Base-by-base conservation (phyloP, 257 asterid genomes). In the Solanum bulbocastanum region DNA sequence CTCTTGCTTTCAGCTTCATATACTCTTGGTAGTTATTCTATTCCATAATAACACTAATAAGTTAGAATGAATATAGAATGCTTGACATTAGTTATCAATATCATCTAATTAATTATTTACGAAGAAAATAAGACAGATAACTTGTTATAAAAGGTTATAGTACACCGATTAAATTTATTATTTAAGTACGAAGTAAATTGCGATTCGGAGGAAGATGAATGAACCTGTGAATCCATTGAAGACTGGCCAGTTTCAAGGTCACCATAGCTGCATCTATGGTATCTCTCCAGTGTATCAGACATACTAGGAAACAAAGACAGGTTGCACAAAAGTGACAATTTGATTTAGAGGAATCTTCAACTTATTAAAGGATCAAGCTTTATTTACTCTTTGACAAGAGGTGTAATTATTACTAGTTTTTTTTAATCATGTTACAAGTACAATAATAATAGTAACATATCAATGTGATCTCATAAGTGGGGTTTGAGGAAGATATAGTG, bases 11-110 rank as follows among this genome's bases (percentile, higher is more conserved):
- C 23, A 97, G 98, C 93, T 94, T 97, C 92, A 96, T 71, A 88
- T 96, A 97, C 88, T 97, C 99, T 90, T 97, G 99, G 95, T 97
- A 98, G 89, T 98, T 97, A 66, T 98, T 96, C 84, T 79, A 60
- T 94, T 44, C 6, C 46, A 36, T 22, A 36, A 36, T 36, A 74
- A 36, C 27, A 71, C 78, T 20, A 56, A 18, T 56, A 6, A 56
- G 42, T 71, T 36, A 33, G 42, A 33, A 20, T 71, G 25, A 32
- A 71, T 10, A 32, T 32, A 32, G 76, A 22, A 6, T 30, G 13
- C 40, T 14, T 69, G n/a, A 1, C 40, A 8, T 32, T 69, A 69
- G 12, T 69, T 69, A 69, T 56, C 25, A 56, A 56, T 56, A 56
- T 56, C 40, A 33, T 1, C 12, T 72, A 32, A 72, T 10, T 18